A percentile compares a stretch with the other conserved stretches of the same genome.
Conservation (phyloP, 2,329 filamentous ascomycete genomes). For the Stromatinia cepivora region DNA sequence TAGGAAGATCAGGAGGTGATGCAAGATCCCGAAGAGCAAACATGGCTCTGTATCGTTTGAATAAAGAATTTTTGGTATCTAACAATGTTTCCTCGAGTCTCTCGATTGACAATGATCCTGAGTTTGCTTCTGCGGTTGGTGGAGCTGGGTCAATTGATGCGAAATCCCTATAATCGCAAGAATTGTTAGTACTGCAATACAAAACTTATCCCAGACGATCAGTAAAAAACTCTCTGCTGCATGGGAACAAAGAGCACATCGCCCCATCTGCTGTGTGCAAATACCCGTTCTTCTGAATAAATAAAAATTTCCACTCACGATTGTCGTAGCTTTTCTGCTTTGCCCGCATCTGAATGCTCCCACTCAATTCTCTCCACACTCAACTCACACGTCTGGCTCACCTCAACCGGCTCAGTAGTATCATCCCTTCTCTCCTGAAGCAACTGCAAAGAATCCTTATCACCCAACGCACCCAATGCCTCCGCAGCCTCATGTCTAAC, state of each 20-base stretch:
- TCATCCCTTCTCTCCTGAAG: slow-evolving; percentile 74
- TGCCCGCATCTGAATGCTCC: slow-evolving; percentile 74
- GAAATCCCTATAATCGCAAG: slow-evolving; percentile 69
- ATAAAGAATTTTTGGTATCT: slow-evolving; percentile 76
- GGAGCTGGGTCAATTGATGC: slow-evolving; percentile 94
- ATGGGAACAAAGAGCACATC: not conserved
- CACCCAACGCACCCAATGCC: slow-evolving; percentile 84
- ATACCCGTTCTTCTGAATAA: not conserved
- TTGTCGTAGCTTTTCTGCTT: slow-evolving; percentile 73
- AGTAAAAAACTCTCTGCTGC: not conserved
- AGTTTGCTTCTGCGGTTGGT: slow-evolving; percentile 74
- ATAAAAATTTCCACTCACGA: slow-evolving; percentile 58
- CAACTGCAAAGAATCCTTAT: slow-evolving; percentile 70
- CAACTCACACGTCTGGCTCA: slow-evolving; percentile 96
- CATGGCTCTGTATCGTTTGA: slow-evolving; percentile 95
- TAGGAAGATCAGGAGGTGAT: slow-evolving; percentile 87
- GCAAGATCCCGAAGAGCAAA: slow-evolving; percentile 94
- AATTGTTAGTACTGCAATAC: slow-evolving; percentile 29
- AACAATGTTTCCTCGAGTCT: slow-evolving; percentile 76
- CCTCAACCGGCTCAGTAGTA: slow-evolving; percentile 71
- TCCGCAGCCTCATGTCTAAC: slow-evolving; percentile 95
- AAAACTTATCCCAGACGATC: not conserved
- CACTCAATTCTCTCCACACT: slow-evolving; percentile 92
- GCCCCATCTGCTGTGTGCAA: not conserved
- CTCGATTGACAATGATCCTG: slow-evolving; percentile 66